These are phyloP conservation scores for Podaxis sp. DNA, from an alignment of 768 basidiomycete genomes.

Conservation along the genomic window DNA sequence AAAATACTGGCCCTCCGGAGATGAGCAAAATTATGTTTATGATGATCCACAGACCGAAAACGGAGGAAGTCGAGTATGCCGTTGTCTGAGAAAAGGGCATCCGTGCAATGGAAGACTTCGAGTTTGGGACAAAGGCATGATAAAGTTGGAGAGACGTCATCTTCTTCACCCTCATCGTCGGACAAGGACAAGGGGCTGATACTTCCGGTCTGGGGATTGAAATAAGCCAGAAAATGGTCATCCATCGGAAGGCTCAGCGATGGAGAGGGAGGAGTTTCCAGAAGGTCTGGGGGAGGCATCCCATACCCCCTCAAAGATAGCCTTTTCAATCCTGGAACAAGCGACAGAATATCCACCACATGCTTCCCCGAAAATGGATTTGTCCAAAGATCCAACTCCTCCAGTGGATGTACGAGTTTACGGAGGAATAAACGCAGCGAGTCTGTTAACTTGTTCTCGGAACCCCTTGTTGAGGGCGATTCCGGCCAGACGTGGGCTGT, in stretches of 20 bases:
- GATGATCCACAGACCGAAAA: conserved; percentile 3
- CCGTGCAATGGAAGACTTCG: not conserved
- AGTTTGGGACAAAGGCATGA: conserved; percentile 8
- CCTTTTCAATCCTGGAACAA: conserved; percentile 6
- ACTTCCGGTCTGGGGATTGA: not conserved
- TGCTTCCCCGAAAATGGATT: not conserved
- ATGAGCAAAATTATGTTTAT: not conserved
- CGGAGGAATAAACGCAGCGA: not conserved
- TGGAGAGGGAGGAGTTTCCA: not conserved
- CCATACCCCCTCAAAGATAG: conserved; percentile 1
- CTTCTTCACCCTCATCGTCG: not conserved
- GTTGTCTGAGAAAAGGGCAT: conserved; percentile 4
- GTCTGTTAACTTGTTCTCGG: not conserved
- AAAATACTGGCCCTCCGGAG: conserved; percentile 6
- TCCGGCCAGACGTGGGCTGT: not conserved
- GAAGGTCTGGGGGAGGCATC: not conserved
- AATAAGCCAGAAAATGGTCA: not conserved
- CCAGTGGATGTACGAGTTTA: not conserved
- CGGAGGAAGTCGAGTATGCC: not conserved
- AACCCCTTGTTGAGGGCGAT: not conserved
- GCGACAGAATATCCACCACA: not conserved
- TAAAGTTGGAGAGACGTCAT: not conserved
- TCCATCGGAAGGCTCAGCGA: not conserved
- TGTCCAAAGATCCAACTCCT: not conserved
- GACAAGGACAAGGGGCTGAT: not conserved